phyloP scores from a whole-genome alignment of 2,329 filamentous ascomycete genomes.

The Apiospora malaysiana region DNA sequence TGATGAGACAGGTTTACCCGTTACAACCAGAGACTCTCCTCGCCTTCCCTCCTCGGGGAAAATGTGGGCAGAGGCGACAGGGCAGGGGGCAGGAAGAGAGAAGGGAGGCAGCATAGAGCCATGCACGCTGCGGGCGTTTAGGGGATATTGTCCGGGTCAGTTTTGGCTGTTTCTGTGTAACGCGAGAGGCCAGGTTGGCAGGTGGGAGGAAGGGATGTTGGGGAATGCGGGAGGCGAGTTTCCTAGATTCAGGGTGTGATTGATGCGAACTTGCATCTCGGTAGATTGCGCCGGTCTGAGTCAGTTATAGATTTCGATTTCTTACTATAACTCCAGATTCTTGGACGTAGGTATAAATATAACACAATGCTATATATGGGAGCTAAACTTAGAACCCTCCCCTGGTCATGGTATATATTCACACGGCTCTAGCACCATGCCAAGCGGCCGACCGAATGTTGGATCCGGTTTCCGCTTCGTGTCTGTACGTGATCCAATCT shows the following conservation, averaged over 20 bases:
- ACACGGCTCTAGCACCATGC: not conserved
- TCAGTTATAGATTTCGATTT: not conserved
- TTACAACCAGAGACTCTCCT: not conserved
- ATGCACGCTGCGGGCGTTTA: conserved; percentile 16
- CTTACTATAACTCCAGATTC: not conserved
- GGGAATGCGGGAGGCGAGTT: conserved; percentile 4
- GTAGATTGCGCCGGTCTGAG: conserved; percentile 4
- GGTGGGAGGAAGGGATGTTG: conserved; percentile 18
- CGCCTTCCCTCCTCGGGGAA: not conserved
- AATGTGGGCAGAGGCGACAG: not conserved
- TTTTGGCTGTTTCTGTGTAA: not conserved
- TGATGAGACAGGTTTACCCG: not conserved
- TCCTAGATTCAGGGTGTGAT: conserved; percentile 18
- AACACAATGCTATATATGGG: not conserved
- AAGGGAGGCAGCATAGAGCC: not conserved
- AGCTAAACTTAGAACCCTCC: conserved; percentile 1
- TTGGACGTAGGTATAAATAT: not conserved
- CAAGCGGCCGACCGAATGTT: not conserved
- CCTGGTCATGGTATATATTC: not conserved
- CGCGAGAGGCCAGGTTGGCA: conserved; percentile 14
- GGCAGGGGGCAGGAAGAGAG: not conserved
- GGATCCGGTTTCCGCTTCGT: not conserved
- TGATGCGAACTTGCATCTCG: conserved; percentile 17
- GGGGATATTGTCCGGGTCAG: conserved; percentile 15
- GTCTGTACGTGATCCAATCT: not conserved